These are phyloP conservation scores for Nissolia schottii DNA, from an alignment of 306 rosid genomes.

Conservation along the genomic window DNA sequence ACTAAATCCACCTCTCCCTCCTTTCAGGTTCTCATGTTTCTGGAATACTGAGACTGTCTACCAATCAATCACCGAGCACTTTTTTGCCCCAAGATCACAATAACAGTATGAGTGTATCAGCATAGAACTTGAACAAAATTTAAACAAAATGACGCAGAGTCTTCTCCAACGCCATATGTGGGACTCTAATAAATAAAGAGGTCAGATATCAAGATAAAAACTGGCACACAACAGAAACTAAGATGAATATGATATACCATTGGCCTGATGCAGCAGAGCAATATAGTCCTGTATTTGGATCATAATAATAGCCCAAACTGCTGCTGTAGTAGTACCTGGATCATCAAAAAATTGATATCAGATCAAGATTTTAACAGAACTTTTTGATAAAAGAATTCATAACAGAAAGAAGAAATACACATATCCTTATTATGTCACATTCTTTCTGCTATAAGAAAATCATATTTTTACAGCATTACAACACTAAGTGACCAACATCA, in stretches of 20 bases:
- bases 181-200: not conserved
- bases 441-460: not conserved
- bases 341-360: constrained; percentile 9
- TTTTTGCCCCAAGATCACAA: not conserved
- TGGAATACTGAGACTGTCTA: not conserved
- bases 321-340: constrained; percentile 75
- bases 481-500: not conserved
- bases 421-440: not conserved
- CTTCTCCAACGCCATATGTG: not conserved
- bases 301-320: constrained; percentile 48
- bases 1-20: not conserved
- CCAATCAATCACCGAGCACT: not conserved
- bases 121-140: not conserved
- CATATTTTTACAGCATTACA: not conserved
- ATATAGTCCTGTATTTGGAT: constrained; percentile 49
- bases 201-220: not conserved
- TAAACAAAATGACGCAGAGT: not conserved
- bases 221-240: not conserved
- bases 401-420: not conserved
- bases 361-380: constrained; percentile 4
- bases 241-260: constrained; percentile 44
- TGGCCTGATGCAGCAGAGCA: constrained; percentile 61
- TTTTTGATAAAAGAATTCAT: constrained; percentile 5
- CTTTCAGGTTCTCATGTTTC: not conserved
- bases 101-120: not conserved